phyloP scores from a whole-genome alignment of 2,329 filamentous ascomycete species.

The Passalora sequoiae region DNA sequence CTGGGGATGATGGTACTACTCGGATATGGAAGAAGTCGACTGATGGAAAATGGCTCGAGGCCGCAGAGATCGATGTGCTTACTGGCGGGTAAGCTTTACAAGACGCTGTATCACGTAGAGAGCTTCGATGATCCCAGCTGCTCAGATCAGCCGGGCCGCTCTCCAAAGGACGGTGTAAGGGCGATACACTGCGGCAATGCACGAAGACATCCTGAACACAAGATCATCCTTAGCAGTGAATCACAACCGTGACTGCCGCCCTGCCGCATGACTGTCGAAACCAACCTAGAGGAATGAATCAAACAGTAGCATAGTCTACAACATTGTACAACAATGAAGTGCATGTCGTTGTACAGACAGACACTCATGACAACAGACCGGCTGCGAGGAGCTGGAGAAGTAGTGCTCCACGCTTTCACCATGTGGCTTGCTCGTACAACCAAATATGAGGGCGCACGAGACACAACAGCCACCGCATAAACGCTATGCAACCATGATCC shows the following conservation, averaged over 20 bases:
- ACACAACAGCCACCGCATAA: slow-evolving; percentile 1
- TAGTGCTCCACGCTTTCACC: slow-evolving; percentile 9
- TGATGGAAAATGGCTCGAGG: slow-evolving; percentile 46
- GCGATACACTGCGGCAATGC: too few species aligned
- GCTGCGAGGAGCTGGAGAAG: slow-evolving; percentile 6
- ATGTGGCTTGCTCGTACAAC: slow-evolving; percentile 7
- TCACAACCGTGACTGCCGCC: too few species aligned
- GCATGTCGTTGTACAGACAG: neutral
- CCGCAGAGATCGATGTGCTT: slow-evolving; percentile 43
- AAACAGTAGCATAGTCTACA: too few species aligned
- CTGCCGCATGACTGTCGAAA: too few species aligned
- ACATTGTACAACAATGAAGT: neutral
- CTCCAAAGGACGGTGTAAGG: too few species aligned
- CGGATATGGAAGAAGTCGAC: slow-evolving; percentile 48
- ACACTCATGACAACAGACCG: slow-evolving; percentile 10
- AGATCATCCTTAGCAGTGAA: too few species aligned
- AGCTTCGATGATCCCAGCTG: too few species aligned
- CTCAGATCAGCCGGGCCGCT: too few species aligned
- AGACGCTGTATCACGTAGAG: neutral
- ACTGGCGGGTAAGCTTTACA: slow-evolving; percentile 3
- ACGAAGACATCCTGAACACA: too few species aligned
- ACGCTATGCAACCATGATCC: neutral
- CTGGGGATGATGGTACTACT: slow-evolving; percentile 66
- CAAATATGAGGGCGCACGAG: too few species aligned
- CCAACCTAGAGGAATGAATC: too few species aligned